These are phyloP conservation scores for Voacanga thouarsii DNA, from an alignment of 257 asterid genomes.

Conservation along the genomic window DNA sequence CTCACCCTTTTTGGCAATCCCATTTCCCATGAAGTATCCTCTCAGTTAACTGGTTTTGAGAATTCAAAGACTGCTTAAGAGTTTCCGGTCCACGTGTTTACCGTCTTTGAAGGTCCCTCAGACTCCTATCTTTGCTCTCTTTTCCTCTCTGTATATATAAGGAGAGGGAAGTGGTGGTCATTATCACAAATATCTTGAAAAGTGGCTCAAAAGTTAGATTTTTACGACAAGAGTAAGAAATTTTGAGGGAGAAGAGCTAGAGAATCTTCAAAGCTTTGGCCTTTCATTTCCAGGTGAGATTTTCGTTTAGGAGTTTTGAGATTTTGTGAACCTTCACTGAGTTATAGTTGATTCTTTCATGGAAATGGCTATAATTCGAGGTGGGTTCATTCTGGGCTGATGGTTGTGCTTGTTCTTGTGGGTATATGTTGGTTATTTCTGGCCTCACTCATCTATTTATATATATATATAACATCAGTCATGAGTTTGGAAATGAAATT, in stretches of 20 bases:
- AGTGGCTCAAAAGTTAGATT: not conserved
- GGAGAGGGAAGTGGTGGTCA: conserved; percentile 14
- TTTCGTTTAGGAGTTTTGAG: not conserved
- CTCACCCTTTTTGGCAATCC: conserved; percentile 22
- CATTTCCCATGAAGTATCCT: conserved; percentile 17
- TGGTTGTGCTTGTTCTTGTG: no score
- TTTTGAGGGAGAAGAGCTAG: not conserved
- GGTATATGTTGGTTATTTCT: no score
- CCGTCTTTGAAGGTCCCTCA: conserved; percentile 29
- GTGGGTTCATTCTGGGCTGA: not conserved
- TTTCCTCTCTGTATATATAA: conserved; percentile 25
- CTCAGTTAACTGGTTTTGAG: conserved; percentile 14
- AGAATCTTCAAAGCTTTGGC: conserved; percentile 7
- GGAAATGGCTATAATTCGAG: not conserved
- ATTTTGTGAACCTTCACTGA: no score
- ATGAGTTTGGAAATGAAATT: not conserved
- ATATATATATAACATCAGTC: no score
- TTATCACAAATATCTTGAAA: conserved; percentile 16
- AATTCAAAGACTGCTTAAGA: conserved; percentile 25
- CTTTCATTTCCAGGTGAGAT: conserved; percentile 41
- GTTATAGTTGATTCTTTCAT: not conserved
- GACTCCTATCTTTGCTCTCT: not conserved
- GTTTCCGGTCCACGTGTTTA: conserved; percentile 31
- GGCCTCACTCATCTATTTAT: no score
- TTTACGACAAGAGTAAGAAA: not conserved